These are phyloP conservation scores for Pisolithus marmoratus DNA, from an alignment of 768 basidiomycete genomes.

Conservation along the genomic window DNA sequence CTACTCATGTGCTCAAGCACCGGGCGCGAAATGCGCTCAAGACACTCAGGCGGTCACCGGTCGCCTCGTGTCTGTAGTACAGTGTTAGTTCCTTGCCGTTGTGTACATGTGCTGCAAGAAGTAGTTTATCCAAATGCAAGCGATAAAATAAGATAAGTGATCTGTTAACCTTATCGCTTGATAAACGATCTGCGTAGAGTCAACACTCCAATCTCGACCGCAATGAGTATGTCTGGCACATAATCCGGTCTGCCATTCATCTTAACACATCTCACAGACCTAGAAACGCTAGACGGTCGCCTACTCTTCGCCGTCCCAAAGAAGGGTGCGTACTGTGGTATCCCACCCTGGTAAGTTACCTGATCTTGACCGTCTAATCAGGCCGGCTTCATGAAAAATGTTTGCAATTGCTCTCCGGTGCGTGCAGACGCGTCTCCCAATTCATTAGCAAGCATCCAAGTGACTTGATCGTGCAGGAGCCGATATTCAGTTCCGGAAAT, in stretches of 20 bases:
- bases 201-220: neutral
- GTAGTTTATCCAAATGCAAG: too few species aligned
- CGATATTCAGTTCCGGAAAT: slow-evolving; percentile 90
- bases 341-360: neutral
- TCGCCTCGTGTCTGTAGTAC: too few species aligned
- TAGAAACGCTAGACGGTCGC: slow-evolving; percentile 78
- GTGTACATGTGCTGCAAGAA: too few species aligned
- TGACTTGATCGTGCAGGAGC: slow-evolving; percentile 51
- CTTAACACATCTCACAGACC: slow-evolving; percentile 35
- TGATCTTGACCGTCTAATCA: slow-evolving; percentile 22
- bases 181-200: neutral
- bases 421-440: slow-evolving; percentile 13
- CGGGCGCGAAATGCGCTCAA: too few species aligned
- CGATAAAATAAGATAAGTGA: too few species aligned
- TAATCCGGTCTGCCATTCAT: neutral
- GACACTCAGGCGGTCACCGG: too few species aligned
- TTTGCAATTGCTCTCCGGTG: slow-evolving; percentile 76
- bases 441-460: neutral
- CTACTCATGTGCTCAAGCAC: too few species aligned
- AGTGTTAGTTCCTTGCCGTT: too few species aligned
- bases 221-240: slow-evolving; percentile 19
- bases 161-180: neutral
- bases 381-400: slow-evolving; percentile 91
- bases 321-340: slow-evolving; percentile 58
- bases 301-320: slow-evolving; percentile 95